A percentile compares a stretch with the other conserved stretches of the same genome.
Evolutionary conservation across 257 asterid species (phyloP).

Genomic region (Nicotiana attenuata): DNA sequence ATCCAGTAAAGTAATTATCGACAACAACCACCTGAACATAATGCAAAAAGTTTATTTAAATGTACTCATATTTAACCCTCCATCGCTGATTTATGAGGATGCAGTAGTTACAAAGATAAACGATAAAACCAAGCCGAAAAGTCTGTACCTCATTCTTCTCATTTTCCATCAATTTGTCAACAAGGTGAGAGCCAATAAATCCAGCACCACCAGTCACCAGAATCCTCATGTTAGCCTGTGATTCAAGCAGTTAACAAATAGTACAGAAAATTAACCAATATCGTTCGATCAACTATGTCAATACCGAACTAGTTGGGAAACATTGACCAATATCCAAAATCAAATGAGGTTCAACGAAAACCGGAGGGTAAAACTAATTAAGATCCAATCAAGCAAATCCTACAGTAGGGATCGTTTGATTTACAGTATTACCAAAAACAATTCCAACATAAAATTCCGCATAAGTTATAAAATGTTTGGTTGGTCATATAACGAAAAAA

Average conservation of each 20-base stretch:
- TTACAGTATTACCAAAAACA: too few species aligned
- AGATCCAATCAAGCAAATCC: background rate
- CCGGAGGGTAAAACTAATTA: background rate
- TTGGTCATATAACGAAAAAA: too few species aligned
- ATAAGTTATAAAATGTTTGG: too few species aligned
- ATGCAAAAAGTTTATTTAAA: background rate
- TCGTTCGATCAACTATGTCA: background rate
- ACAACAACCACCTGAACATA: slow-evolving; percentile 38
- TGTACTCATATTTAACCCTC: background rate
- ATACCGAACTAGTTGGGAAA: background rate
- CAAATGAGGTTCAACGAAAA: background rate
- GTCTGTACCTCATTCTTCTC: slow-evolving; percentile 45
- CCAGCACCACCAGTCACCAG: slow-evolving; percentile 57
- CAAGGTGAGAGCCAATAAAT: slow-evolving; percentile 50
- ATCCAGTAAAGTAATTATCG: slow-evolving; percentile 46
- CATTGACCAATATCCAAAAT: background rate
- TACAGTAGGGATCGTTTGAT: background rate
- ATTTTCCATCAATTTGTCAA: slow-evolving; percentile 46
- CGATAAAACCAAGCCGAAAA: background rate
- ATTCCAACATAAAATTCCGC: too few species aligned
- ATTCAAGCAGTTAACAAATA: background rate
- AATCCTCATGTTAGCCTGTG: slow-evolving; percentile 50
- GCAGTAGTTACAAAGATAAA: background rate
- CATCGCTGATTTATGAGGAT: background rate
- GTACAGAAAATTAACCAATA: background rate